phyloP scores from a whole-genome alignment of 2,329 filamentous ascomycete species.

The Paramyrothecium roridum region DNA sequence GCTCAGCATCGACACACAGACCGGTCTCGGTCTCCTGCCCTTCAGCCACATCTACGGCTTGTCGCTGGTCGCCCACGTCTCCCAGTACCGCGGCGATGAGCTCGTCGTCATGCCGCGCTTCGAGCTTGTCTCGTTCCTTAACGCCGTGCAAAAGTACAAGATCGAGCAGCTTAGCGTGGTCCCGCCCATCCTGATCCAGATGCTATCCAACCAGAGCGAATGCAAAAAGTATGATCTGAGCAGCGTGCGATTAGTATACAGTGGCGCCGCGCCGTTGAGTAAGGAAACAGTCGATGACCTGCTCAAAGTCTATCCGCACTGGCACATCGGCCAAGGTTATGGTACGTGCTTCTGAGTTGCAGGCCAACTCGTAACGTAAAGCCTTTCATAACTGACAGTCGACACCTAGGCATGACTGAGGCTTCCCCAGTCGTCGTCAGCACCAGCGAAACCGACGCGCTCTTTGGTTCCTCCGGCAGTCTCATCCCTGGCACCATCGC shows the following conservation, averaged over 20 bases:
- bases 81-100: conserved; percentile 69
- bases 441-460: conserved; percentile 56
- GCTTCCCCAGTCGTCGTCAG: conserved; percentile 65
- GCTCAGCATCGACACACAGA: conserved; percentile 34
- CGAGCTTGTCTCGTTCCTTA: conserved; percentile 63
- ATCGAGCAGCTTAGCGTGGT: conserved; percentile 68
- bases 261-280: conserved; percentile 73
- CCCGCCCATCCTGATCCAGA: conserved; percentile 73
- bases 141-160: conserved; percentile 64
- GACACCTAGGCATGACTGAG: conserved; percentile 64
- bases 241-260: conserved; percentile 63
- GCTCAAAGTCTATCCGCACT: conserved; percentile 57
- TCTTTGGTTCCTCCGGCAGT: conserved; percentile 66
- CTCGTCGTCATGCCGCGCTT: conserved; percentile 73
- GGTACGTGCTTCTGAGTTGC: conserved; percentile 39
- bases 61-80: conserved; percentile 64
- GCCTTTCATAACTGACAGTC: rapidly evolving
- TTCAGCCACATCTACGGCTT: conserved; percentile 81
- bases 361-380: not conserved
- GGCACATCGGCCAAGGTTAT: conserved; percentile 69
- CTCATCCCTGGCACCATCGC: conserved; percentile 61
- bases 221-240: conserved; percentile 66
- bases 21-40: conserved; percentile 67
- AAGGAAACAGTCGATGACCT: conserved; percentile 64
- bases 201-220: conserved; percentile 60